These are phyloP conservation scores for Suhomyces wounanorum DNA, from an alignment of 1,139 yeast genomes.

Conservation along the genomic window DNA sequence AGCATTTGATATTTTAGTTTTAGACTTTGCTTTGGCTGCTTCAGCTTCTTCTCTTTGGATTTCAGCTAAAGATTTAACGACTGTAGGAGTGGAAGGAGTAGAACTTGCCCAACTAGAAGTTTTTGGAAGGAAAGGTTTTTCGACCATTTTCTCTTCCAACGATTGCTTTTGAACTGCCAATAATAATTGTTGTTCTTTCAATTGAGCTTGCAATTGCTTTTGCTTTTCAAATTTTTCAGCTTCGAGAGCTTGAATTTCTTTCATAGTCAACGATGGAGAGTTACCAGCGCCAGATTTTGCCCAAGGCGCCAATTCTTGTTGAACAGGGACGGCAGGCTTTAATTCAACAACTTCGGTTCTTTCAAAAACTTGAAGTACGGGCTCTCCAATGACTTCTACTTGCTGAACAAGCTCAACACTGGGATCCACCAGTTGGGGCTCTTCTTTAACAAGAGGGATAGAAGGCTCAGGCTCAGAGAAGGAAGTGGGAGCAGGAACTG, in stretches of 20 bases:
- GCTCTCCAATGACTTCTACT: constrained; percentile 4
- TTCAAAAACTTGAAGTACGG: neutral
- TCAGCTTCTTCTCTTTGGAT: constrained; percentile 50
- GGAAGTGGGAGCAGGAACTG: neutral
- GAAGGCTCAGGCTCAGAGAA: neutral
- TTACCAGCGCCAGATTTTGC: constrained; percentile 34
- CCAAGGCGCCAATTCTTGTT: constrained; percentile 57
- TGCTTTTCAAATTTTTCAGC: constrained; percentile 51
- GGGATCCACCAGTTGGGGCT: constrained; percentile 4
- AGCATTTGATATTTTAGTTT: constrained; percentile 19
- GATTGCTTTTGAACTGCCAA: constrained; percentile 23
- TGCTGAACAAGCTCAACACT: constrained; percentile 1
- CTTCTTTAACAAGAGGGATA: neutral
- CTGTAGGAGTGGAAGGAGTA: constrained; percentile 22
- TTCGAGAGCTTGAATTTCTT: constrained; percentile 72
- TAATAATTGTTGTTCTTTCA: constrained; percentile 29
- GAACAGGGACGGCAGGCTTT: constrained; percentile 27
- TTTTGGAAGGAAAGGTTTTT: constrained; percentile 43
- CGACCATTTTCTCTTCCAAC: constrained; percentile 26
- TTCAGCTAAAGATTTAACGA: constrained; percentile 45
- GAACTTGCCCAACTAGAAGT: constrained; percentile 59
- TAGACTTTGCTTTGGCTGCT: constrained; percentile 34
- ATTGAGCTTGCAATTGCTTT: constrained; percentile 36
- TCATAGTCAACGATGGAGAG: constrained; percentile 56
- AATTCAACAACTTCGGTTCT: constrained; percentile 14